Base-by-base conservation (phyloP, 805 yeast genomes). In the Ogataea chonburiensis region DNA sequence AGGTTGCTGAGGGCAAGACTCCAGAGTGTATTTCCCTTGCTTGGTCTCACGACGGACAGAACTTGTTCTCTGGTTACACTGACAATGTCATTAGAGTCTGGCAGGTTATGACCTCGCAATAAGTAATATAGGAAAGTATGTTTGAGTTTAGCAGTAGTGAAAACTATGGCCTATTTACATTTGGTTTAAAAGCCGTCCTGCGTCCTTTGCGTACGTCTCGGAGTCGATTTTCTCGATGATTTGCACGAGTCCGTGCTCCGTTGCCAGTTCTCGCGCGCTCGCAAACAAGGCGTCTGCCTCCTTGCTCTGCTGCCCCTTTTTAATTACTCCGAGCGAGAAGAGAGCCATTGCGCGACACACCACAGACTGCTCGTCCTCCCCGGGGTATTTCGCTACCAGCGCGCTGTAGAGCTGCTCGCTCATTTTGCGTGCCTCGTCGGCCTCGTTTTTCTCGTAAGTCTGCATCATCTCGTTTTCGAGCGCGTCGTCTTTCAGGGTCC, bases 1-100 rank as follows among this genome's bases (percentile, higher is more conserved):
- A 93, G 77, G 86, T 87, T 67, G 86, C 93, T 63, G 81, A 83
- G 74, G 89, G 95, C 60, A 86, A 86, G 80, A 95, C 87, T 75
- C 98, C 98, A 68, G 95, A 87, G 73, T 91, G 95, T 70, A 77
- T 93, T 69, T 91, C 98, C 56, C 81, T 93, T 69, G 87, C 97
- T 70, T 93, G 99, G 99, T 89, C 98, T 63, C 91, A 96, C 72
- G 98, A 93, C 64, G 98, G 98, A 71, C 98, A 91, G 81, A 87
- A 84, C 84, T 81, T 93, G 74, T 93, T 87, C 70, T 96, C 98
- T 63, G 99, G 99, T 81, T 93, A 93, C 96, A 89, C 97, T 66
- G 99, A 93, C 76, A 86, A 86, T 80, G 80, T 85, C 69, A 91
- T 93, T 81, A 91, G 99, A 79, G 99, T 93, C 73, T 93, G 98